Conservation (phyloP, 2,329 filamentous ascomycete species). For the Fusarium chuoi region DNA sequence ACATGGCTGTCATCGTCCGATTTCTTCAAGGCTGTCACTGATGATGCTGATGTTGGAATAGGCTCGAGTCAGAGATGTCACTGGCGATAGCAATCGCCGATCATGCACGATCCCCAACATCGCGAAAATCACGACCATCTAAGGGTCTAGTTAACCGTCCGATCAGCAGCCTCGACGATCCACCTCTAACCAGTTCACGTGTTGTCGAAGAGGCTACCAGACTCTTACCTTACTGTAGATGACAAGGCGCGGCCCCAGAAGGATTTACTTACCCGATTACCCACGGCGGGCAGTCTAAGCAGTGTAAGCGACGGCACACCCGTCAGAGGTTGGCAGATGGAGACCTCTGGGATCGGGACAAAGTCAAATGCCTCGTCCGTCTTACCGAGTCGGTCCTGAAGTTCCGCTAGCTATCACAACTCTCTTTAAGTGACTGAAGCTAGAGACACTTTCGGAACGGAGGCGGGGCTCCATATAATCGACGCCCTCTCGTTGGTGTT, state of each 20-base stretch:
- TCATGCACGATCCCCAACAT: constrained; percentile 1
- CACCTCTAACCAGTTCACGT: constrained; percentile 21
- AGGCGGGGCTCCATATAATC: constrained; percentile 22
- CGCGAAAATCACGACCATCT: neutral
- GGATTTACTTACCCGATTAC: constrained; percentile 14
- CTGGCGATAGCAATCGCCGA: constrained; percentile 13
- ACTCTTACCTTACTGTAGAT: constrained; percentile 2
- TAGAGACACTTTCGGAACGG: constrained; percentile 28
- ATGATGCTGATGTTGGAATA: constrained; percentile 7
- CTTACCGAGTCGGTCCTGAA: constrained; percentile 23
- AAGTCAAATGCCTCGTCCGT: constrained; percentile 38
- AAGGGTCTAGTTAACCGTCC: neutral
- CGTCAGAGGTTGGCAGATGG: constrained; percentile 7
- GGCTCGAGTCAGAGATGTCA: constrained; percentile 3
- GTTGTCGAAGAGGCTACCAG: constrained; percentile 10
- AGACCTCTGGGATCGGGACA: constrained; percentile 1
- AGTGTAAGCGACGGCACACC: constrained; percentile 11
- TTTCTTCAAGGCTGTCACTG: neutral
- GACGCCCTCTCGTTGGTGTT: constrained; percentile 19
- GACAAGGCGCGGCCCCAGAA: constrained; percentile 8
- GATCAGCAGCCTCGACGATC: constrained; percentile 17
- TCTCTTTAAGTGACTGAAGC: constrained; percentile 13
- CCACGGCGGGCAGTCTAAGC: constrained; percentile 4
- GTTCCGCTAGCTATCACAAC: constrained; percentile 1
- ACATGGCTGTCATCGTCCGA: neutral